Evolutionary conservation across 78 protist genomes (phyloP), one percentile per base, ranked within the genome.

Genomic region (Blattamonas nauphoetae): DNA sequence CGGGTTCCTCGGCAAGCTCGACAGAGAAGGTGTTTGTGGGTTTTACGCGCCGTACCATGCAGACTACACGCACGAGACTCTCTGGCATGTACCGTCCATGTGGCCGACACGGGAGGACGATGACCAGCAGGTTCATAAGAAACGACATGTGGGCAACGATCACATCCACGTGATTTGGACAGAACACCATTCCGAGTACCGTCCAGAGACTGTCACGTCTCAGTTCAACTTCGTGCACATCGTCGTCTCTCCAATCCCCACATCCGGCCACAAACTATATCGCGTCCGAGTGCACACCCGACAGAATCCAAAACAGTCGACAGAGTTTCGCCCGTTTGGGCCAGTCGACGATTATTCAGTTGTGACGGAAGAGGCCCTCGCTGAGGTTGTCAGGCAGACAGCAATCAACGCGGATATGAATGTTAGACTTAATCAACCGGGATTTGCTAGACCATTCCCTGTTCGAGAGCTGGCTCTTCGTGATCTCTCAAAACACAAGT

Each of bases 81-180:
- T 94, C n/a, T 96, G 86, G 90, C 98, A 96, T 71, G 96, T 94
- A 81, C 90, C 92, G 21, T 85, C 95, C 36, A 38, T 85, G 0
- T 93, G 94, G 96, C 95, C 95, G 41, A 88, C 92, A 0, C 11
- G 21, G 21, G 78, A 45, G 64, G 90, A 86, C 2, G 80, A 87
- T 21, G 97, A 94, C 55, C 33, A 84, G 1, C 94, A 93, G 82
- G 90, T 90, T 35, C 90, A 85, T 11, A 35, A 96, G 93, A 94
- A 95, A 81, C 38, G 91, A 38, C 97, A 94, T 88, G 93, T 96
- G 33, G 98, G 96, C 38, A 96, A 96, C 81, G 98, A 96, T 44
- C 87, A 79, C 38, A 95, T 96, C 85, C 95, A 94, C 82, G 91
- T 96, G 4, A 55, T 96, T n/a, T 95, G 96, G 96, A 79, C 86